Evolutionary conservation across 148 eudicot species (phyloP), one percentile per base, ranked within the genome.

Genomic region (Amaranthus cruentus): DNA sequence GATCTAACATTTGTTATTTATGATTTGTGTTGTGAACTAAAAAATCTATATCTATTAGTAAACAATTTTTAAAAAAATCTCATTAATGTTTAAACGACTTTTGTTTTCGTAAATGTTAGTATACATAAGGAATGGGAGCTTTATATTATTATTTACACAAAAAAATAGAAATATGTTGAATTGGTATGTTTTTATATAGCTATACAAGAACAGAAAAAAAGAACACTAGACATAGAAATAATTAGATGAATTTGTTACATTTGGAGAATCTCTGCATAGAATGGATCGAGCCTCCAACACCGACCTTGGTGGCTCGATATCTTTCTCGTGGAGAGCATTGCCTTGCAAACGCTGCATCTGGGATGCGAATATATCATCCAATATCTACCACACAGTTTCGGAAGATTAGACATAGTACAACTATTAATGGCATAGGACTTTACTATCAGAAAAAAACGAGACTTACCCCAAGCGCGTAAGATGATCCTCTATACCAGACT

Each of bases 331-430:
- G 55, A 92, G 81, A 4, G 90, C 84, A 70, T 92, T 92, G 61
- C 97, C 97, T 74, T 85, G 91, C 75, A 92, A 71, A 62, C 95
- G 80, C 68, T 92, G 97, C 97, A 92, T 88, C 83, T 92, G 91
- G 21, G 97, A 89, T n/a, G 91, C 97, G 71, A 87, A 89, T 42
- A 83, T 87, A 73, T 92, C 97, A 48, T 92, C 97, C 79, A 92
- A 72, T 74, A 92, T 81, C 97, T 92, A 74, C 72, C 7, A 65
- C 79, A 52, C 28, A 64, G 21, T 69, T 51, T 28, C 47, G 7
- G 4, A 15, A 63, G 8, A 6, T 63, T 6, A 63, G 67, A 44
- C 50, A 43, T 12, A 46, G 12, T 13, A 46, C 48, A 46, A 63
- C 2, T 9, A 61, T 3, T 38, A 7, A 7, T 0, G 13, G 13